Conservation (phyloP, 805 yeast genomes). For the Cephaloascus albidus region DNA sequence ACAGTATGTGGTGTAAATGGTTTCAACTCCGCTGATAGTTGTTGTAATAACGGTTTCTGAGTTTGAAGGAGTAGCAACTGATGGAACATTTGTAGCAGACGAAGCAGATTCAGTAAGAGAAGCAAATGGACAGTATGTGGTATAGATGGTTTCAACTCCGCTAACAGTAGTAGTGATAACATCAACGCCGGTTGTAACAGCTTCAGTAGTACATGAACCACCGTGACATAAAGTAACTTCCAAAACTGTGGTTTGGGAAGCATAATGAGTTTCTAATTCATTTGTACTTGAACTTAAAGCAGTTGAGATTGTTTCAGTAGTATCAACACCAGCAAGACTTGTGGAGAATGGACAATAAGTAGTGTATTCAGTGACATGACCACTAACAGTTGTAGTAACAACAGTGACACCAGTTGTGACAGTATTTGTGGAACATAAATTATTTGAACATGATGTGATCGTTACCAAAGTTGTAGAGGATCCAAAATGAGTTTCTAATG, state of each 20-base stretch:
- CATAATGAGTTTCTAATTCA: background rate
- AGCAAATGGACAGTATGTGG: slow-evolving; percentile 13
- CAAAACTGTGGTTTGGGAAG: slow-evolving; percentile 7
- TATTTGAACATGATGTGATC: slow-evolving; percentile 10
- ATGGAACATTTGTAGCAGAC: background rate
- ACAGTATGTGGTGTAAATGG: slow-evolving; percentile 5
- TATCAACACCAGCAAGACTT: background rate
- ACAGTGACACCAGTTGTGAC: slow-evolving; percentile 9
- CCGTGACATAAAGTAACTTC: slow-evolving; percentile 14
- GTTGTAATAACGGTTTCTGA: slow-evolving; percentile 7
- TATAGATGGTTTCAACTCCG: slow-evolving; percentile 5
- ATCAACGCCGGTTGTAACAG: slow-evolving; percentile 10
- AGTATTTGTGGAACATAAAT: slow-evolving; percentile 8
- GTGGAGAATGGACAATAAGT: slow-evolving; percentile 14
- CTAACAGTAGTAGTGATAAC: slow-evolving; percentile 6
- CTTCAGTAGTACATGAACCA: slow-evolving; percentile 8
- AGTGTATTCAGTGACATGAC: slow-evolving; percentile 12
- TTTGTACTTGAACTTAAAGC: background rate
- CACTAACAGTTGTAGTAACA: slow-evolving; percentile 13
- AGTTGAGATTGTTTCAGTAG: background rate
- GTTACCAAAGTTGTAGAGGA: slow-evolving; percentile 7
- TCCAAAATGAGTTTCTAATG: too few relatives aligned
- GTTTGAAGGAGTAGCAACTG: background rate
- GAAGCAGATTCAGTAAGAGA: slow-evolving; percentile 8
- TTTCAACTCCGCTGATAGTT: background rate